Conservation (phyloP, 495 filamentous ascomycete genomes). For the Clavariopsis aquatica region DNA sequence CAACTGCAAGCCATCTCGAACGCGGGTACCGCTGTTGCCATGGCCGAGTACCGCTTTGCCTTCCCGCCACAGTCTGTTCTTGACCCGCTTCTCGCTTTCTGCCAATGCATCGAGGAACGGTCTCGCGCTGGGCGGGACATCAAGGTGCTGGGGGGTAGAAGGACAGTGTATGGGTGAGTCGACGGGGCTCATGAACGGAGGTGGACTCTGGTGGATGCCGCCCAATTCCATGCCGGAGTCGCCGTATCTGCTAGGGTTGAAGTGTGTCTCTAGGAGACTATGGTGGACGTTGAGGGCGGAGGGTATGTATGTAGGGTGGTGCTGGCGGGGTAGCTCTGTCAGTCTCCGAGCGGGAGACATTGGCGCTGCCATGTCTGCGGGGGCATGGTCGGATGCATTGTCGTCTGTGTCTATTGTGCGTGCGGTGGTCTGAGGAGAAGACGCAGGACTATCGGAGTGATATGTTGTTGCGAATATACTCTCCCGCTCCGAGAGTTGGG, state of each 20-base stretch:
- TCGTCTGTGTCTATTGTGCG: conserved; percentile 19
- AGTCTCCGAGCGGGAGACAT: conserved; percentile 34
- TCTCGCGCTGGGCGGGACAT: background rate
- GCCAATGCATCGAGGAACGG: conserved; percentile 2
- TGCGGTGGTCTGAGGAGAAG: conserved; percentile 43
- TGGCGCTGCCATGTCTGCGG: conserved; percentile 38
- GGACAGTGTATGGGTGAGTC: conserved; percentile 35
- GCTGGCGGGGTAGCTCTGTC: conserved; percentile 29
- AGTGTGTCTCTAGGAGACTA: conserved; percentile 24
- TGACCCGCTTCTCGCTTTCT: conserved; percentile 37
- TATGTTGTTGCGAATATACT: conserved; percentile 67
- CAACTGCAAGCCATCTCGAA: conserved; percentile 51
- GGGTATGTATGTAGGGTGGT: background rate
- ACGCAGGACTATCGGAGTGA: conserved; percentile 55
- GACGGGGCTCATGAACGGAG: conserved; percentile 42
- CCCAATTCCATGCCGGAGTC: conserved; percentile 18
- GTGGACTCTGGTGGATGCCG: conserved; percentile 19
- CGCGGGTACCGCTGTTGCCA: conserved; percentile 10
- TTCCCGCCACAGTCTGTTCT: conserved; percentile 47
- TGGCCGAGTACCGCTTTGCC: conserved; percentile 41
- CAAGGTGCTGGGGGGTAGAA: conserved; percentile 28
- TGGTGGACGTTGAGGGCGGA: conserved; percentile 22
- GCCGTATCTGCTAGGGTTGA: conserved; percentile 19
- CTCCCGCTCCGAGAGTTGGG: conserved; percentile 62
- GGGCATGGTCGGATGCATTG: conserved; percentile 22